phyloP scores from a whole-genome alignment of 495 filamentous ascomycete genomes.

The Gamarada debralockiae region DNA sequence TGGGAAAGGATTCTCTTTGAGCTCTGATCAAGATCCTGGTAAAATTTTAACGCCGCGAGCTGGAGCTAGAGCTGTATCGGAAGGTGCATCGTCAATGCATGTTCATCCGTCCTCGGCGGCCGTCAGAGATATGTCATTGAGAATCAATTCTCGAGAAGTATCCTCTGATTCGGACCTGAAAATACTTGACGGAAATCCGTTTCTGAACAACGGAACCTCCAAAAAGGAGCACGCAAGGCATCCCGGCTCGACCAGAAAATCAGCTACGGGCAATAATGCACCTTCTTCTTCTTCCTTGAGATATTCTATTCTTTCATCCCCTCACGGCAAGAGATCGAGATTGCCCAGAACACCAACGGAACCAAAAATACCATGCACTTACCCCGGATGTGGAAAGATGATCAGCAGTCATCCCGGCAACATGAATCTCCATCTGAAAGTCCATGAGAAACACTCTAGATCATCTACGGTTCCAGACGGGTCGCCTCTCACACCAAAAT shows the following conservation, averaged over 20 bases:
- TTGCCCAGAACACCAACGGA: no score
- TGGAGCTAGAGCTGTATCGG: conserved; percentile 9
- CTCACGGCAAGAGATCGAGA: no score
- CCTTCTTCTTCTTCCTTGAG: background rate
- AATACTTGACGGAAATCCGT: background rate
- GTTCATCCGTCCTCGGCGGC: conserved; percentile 5
- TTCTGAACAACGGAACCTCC: background rate
- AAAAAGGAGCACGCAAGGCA: background rate
- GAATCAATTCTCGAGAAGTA: background rate
- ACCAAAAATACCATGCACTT: background rate
- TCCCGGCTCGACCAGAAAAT: background rate
- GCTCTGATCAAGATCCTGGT: conserved; percentile 8
- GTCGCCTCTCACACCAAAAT: background rate
- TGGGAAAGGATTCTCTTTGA: conserved; percentile 3
- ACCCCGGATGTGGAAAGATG: background rate
- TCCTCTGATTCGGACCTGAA: background rate
- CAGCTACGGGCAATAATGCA: background rate
- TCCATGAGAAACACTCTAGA: background rate
- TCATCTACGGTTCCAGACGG: background rate
- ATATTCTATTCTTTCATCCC: no score
- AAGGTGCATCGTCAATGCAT: conserved; percentile 18
- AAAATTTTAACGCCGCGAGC: conserved; percentile 7
- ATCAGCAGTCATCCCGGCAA: background rate
- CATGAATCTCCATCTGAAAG: background rate
- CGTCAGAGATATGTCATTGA: background rate